Percentiles rank a stretch among this genome's conserved stretches.
These are phyloP conservation scores for Microcyclosporella mali DNA, from an alignment of 2,329 filamentous ascomycete species.

Conservation along the genomic window DNA sequence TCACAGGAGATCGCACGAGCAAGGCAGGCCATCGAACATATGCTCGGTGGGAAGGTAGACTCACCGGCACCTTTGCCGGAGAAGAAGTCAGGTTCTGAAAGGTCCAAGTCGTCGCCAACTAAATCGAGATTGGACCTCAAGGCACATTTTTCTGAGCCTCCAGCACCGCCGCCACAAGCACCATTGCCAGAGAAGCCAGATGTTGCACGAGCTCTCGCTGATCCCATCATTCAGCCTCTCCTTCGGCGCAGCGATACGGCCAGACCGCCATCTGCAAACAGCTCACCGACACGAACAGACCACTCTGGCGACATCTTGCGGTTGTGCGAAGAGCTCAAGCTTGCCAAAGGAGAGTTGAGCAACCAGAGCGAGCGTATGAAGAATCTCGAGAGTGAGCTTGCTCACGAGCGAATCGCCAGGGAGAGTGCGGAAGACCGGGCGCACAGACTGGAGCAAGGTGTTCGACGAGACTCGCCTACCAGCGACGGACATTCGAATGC, in stretches of 20 bases:
- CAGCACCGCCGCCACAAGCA: conserved; percentile 86
- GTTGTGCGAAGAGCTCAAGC: conserved; percentile 76
- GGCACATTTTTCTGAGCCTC: conserved; percentile 83
- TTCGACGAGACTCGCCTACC: conserved; percentile 33
- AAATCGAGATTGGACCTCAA: conserved; percentile 70
- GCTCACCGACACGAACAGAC: conserved; percentile 56
- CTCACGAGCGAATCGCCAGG: conserved; percentile 72
- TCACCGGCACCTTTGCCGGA: conserved; percentile 35
- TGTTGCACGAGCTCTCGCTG: conserved; percentile 45
- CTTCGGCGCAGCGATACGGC: conserved; percentile 73
- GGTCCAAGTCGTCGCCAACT: conserved; percentile 40
- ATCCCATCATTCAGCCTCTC: conserved; percentile 49
- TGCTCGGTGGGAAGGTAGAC: conserved; percentile 64
- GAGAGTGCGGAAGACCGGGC: conserved; percentile 79
- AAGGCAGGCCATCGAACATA: conserved; percentile 69
- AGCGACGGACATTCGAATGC: conserved; percentile 14
- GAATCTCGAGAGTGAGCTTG: conserved; percentile 71
- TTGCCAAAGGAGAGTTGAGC: conserved; percentile 80
- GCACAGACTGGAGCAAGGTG: conserved; percentile 60
- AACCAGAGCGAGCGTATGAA: conserved; percentile 72
- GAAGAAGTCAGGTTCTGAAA: conserved; percentile 41
- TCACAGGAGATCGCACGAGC: conserved; percentile 78
- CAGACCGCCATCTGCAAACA: conserved; percentile 51
- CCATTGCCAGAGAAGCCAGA: conserved; percentile 92
- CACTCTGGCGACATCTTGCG: conserved; percentile 69